Conservation (phyloP, 805 yeast species). For the Teunomyces tritomae region DNA sequence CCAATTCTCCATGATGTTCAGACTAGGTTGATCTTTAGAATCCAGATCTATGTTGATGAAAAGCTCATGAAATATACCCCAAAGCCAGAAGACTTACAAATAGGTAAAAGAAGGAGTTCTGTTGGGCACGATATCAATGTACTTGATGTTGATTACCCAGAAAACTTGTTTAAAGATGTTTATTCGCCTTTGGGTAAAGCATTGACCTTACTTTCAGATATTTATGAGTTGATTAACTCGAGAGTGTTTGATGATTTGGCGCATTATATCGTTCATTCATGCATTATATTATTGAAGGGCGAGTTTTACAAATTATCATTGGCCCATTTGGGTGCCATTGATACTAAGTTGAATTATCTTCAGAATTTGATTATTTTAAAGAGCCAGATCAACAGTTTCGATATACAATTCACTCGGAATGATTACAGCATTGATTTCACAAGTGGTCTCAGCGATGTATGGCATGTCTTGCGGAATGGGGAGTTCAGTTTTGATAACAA, state of each 20-base stretch:
- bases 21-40: slow-evolving; percentile 73
- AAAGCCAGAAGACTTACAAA: slow-evolving; percentile 61
- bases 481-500: slow-evolving; percentile 35
- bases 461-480: slow-evolving; percentile 35
- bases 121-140: slow-evolving; percentile 13
- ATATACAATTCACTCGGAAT: slow-evolving; percentile 69
- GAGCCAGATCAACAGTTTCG: slow-evolving; percentile 68
- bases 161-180: slow-evolving; percentile 42
- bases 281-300: slow-evolving; percentile 58
- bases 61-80: slow-evolving; percentile 68
- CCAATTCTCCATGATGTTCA: slow-evolving; percentile 79
- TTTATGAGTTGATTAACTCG: slow-evolving; percentile 76
- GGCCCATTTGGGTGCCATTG: slow-evolving; percentile 48
- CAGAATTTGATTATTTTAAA: slow-evolving; percentile 70
- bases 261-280: slow-evolving; percentile 78
- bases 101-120: slow-evolving; percentile 36
- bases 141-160: slow-evolving; percentile 34
- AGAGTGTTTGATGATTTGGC: slow-evolving; percentile 85
- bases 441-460: slow-evolving; percentile 55
- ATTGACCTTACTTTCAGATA: slow-evolving; percentile 65
- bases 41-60: slow-evolving; percentile 69
- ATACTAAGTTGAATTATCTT: slow-evolving; percentile 64
- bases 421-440: slow-evolving; percentile 81
- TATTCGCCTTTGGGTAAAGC: slow-evolving; percentile 75
- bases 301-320: slow-evolving; percentile 48